These are phyloP conservation scores for Apiospora marii DNA, from an alignment of 2,329 filamentous ascomycete species.

Conservation along the genomic window DNA sequence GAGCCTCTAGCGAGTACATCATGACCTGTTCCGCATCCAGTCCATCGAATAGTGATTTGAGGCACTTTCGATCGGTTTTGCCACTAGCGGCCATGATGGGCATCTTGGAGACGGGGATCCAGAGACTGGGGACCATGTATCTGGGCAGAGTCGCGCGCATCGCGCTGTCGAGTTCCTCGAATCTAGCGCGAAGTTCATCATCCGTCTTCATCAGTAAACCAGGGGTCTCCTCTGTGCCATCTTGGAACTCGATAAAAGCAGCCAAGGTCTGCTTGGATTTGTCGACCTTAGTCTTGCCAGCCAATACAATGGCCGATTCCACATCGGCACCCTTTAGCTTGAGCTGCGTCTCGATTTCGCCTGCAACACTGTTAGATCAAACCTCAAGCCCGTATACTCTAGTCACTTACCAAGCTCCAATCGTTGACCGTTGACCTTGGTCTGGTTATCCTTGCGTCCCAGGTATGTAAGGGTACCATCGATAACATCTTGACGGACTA, in stretches of 20 bases:
- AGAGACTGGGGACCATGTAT: constrained; percentile 28
- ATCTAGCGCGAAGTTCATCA: constrained; percentile 6
- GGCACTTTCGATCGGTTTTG: constrained; percentile 28
- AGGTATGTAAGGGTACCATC: constrained; percentile 41
- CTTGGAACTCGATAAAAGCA: constrained; percentile 5
- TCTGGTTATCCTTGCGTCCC: constrained; percentile 57
- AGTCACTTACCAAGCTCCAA: constrained; percentile 45
- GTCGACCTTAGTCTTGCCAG: constrained; percentile 23
- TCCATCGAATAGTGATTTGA: constrained; percentile 10
- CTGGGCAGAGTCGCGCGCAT: constrained; percentile 22
- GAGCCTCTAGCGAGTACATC: constrained; percentile 14
- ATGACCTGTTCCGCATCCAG: constrained; percentile 2
- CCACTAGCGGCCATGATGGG: constrained; percentile 25
- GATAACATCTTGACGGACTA: constrained; percentile 41
- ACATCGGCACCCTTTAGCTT: constrained; percentile 19
- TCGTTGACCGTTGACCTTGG: constrained; percentile 58
- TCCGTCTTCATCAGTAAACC: not conserved
- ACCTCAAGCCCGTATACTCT: no score
- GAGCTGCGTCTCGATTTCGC: constrained; percentile 14
- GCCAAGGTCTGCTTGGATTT: constrained; percentile 14
- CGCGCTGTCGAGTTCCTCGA: not conserved
- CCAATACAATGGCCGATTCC: constrained; percentile 24
- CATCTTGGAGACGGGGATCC: constrained; percentile 25
- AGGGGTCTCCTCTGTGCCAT: not conserved
- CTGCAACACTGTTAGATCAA: not conserved